Conservation (phyloP, 148 eudicot species). For the Rhododendron ferrugineum region DNA sequence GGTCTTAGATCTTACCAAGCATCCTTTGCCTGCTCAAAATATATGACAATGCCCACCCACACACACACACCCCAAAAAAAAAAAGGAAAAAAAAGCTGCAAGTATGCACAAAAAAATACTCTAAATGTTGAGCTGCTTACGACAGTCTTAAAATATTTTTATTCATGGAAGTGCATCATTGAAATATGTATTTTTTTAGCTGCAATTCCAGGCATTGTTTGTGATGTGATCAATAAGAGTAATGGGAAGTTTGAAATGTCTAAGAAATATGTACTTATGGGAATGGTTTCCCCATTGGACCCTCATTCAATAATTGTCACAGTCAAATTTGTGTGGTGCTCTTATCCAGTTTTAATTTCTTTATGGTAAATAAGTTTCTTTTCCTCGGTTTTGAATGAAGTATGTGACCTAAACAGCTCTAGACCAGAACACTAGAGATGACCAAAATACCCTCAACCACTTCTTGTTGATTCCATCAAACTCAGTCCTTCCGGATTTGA, state of each 20-base stretch:
- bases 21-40: not conserved
- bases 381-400: not conserved
- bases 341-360: not conserved
- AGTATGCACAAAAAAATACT: not conserved
- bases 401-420: not conserved
- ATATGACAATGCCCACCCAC: not conserved
- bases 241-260: not conserved
- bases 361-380: not conserved
- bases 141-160: not conserved
- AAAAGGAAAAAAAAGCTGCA: not conserved
- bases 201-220: not conserved
- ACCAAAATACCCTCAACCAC: not conserved
- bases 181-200: not conserved
- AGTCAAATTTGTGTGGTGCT: not conserved
- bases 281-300: not conserved
- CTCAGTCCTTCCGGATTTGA: not conserved
- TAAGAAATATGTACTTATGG: not conserved
- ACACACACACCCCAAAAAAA: not conserved
- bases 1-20: not conserved
- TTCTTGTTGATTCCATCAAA: not conserved
- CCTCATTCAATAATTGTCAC: not conserved
- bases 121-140: not conserved
- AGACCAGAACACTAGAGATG: not conserved
- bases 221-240: not conserved
- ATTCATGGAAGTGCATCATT: not conserved